Conservation (phyloP, 2,329 filamentous ascomycete species). For the Xylaria sp. region DNA sequence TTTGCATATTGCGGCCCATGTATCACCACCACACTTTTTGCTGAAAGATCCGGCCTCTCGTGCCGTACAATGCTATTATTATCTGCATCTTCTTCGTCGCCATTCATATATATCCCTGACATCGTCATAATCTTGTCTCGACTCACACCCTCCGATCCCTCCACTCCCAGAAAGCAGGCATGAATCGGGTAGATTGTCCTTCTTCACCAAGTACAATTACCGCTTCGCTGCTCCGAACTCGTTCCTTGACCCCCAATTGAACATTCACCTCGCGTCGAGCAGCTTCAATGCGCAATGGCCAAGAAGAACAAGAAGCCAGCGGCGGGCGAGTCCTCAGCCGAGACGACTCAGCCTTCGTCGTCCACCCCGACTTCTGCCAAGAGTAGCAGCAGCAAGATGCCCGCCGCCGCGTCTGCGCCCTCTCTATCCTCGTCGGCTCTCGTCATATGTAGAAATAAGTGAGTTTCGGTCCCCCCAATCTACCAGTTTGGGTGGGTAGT, state of each 20-base stretch:
- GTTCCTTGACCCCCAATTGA: not conserved
- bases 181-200: not conserved
- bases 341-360: constrained; percentile 33
- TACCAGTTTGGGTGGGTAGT: not conserved
- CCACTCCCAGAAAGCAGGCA: not conserved
- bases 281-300: constrained; percentile 47
- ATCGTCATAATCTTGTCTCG: not conserved
- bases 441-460: constrained; percentile 73
- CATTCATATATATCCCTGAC: not conserved
- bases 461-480: constrained; percentile 45
- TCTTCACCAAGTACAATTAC: not conserved
- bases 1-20: no score
- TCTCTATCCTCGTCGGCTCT: constrained; percentile 54
- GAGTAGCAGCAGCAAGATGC: constrained; percentile 26
- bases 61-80: constrained; percentile 2
- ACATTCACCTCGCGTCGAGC: not conserved
- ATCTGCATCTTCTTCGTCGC: not conserved
- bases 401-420: constrained; percentile 19
- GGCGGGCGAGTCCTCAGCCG: constrained; percentile 36
- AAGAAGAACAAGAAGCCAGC: constrained; percentile 55
- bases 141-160: not conserved
- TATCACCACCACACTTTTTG: not conserved
- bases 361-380: constrained; percentile 6
- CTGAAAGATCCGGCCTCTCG: not conserved
- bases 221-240: not conserved